Conservation (phyloP, 1,284 basidiomycete species). For the Sutorius eximius region DNA sequence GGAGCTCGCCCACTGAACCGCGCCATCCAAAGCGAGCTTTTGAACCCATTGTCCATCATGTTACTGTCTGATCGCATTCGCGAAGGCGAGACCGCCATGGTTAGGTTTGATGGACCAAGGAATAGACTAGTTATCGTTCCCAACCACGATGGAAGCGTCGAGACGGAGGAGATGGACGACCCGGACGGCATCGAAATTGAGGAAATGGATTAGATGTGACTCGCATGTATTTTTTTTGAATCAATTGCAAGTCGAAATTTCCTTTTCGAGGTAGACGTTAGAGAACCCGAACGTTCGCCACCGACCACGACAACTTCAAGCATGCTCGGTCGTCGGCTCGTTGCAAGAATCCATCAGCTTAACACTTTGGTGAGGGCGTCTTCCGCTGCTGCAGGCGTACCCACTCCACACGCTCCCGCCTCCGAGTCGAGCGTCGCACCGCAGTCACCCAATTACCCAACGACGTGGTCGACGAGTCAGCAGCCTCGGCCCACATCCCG, state of each 20-base stretch:
- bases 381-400: constrained; percentile 30
- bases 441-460: constrained; percentile 78
- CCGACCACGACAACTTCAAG: constrained; percentile 15
- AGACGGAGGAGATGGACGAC: constrained; percentile 37
- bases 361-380: constrained; percentile 34
- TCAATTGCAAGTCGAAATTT: constrained; percentile 15
- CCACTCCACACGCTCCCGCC: constrained; percentile 30
- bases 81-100: constrained; percentile 77
- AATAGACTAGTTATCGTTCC: constrained; percentile 82
- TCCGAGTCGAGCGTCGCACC: constrained; percentile 41
- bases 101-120: constrained; percentile 81
- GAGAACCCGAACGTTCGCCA: neutral
- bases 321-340: constrained; percentile 42
- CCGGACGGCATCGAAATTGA: constrained; percentile 66
- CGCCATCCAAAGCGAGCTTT: constrained; percentile 88
- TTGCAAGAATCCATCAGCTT: constrained; percentile 31
- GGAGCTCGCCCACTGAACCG: constrained; percentile 92
- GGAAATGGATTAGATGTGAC: constrained; percentile 64
- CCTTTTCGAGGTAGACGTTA: neutral
- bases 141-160: constrained; percentile 67
- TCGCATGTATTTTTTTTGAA: neutral
- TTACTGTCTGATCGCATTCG: constrained; percentile 82
- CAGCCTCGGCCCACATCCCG: constrained; percentile 53
- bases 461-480: constrained; percentile 80
- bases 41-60: constrained; percentile 89